Evolutionary conservation across 345 rosid species (phyloP), one percentile per base, ranked within the genome.

Genomic region (Eucalyptus melliodora): DNA sequence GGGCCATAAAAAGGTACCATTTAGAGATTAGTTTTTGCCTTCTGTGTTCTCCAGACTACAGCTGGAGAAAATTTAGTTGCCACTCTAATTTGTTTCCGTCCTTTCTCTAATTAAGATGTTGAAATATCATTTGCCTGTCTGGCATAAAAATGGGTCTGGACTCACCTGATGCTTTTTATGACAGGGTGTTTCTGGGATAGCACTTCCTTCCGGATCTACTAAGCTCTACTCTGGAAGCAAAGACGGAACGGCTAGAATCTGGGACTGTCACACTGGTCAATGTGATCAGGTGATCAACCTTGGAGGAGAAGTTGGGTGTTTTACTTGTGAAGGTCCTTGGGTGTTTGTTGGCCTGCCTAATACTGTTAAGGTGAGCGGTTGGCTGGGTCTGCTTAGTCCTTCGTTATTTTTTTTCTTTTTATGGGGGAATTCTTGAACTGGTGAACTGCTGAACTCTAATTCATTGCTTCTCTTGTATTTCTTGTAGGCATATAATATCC

Each of bases 261-360:
- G 97, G 97, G 94, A 94, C 89, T 94, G 95, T 90, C 90, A 91
- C 86, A 90, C 92, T 91, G 97, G 97, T 88, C 92, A 90, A 60
- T 91, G 94, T 88, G 88, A 87, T 21, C 86, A 88, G 5, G 89
- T 88, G 42, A 88, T 89, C 56, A 91, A 93, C 87, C 89, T 95
- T 87, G 92, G 92, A 65, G 93, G 91, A 9, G 93, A 91, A 91
- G 92, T 94, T 88, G 95, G 95, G 17, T 94, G 92, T 77, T 87
- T 95, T 77, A 92, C 92, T 13, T 92, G 92, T 49, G 95, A 93
- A 89, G 97, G 94, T 34, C 88, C 93, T 16, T 95, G 98, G 98
- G 91, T 95, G 16, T 95, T 96, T 87, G 86, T 93, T 50, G 97
- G 96, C 91, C 88, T 96, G 89, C 94, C 91, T 44, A 91, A 94